Evolutionary conservation across 768 basidiomycete species (phyloP).

Genomic region (Scleroderma bovista): DNA sequence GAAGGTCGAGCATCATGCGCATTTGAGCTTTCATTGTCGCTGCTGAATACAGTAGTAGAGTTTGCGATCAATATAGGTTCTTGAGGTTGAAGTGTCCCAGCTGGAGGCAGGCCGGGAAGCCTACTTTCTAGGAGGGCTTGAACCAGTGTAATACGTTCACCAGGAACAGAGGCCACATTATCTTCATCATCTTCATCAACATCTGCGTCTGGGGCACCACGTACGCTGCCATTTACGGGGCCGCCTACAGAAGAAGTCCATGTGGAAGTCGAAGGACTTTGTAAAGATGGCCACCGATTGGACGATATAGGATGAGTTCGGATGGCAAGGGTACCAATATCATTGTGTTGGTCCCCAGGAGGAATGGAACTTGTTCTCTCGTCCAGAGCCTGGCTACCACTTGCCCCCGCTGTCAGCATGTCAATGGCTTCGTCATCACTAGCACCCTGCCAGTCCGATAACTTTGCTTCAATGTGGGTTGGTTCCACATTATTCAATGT

Average conservation of each 20-base stretch:
- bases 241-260: constrained; percentile 17
- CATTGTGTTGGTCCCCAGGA: constrained; percentile 21
- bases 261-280: constrained; percentile 36
- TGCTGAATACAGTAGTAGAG: constrained; percentile 32
- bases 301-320: constrained; percentile 24
- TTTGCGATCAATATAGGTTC: constrained; percentile 59
- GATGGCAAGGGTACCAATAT: constrained; percentile 22
- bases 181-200: constrained; percentile 60
- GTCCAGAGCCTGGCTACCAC: constrained; percentile 76
- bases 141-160: constrained; percentile 65
- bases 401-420: constrained; percentile 72
- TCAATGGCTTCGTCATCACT: constrained; percentile 89
- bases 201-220: constrained; percentile 34
- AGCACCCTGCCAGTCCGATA: constrained; percentile 62
- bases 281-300: constrained; percentile 53
- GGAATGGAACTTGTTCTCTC: constrained; percentile 66
- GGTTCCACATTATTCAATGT: constrained; percentile 26
- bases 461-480: constrained; percentile 41
- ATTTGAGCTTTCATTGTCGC: constrained; percentile 39
- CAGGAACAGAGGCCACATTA: constrained; percentile 32
- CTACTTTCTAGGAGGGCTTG: constrained; percentile 78
- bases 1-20: constrained; percentile 41
- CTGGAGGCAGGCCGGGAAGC: constrained; percentile 66
- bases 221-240: constrained; percentile 22
- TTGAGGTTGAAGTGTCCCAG: constrained; percentile 59